These are phyloP conservation scores for Haematococcus sp. DNA, from an alignment of 139 green algal genomes.

Conservation along the genomic window DNA sequence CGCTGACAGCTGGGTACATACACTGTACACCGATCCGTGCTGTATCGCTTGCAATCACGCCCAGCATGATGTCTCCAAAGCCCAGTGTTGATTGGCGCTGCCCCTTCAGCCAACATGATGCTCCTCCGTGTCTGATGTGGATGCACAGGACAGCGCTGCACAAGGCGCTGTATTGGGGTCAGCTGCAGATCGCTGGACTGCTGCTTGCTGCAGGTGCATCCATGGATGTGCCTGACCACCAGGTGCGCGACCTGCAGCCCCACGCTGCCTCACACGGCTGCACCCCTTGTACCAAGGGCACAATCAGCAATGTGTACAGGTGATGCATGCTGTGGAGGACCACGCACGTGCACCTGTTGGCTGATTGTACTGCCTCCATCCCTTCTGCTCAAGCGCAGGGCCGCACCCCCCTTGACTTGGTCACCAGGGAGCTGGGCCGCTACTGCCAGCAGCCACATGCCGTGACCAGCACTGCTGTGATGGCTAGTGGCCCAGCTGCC, in stretches of 20 bases:
- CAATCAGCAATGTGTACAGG: no score
- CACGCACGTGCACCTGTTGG: no score
- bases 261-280: not conserved
- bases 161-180: conserved; percentile 83
- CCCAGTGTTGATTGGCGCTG: no score
- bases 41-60: no score
- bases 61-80: no score
- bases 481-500: no score
- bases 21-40: no score
- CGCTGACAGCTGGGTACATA: not conserved
- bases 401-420: conserved; percentile 78
- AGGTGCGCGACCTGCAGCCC: conserved; percentile 31
- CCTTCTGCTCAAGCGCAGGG: no score
- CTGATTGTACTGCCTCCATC: no score
- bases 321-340: no score
- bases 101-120: no score
- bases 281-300: not conserved
- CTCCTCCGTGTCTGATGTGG: no score
- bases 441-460: conserved; percentile 23
- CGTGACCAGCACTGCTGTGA: not conserved
- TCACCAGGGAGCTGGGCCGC: conserved; percentile 58
- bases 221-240: conserved; percentile 45
- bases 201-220: conserved; percentile 64
- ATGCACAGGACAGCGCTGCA: conserved; percentile 73
- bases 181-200: conserved; percentile 59